Evolutionary conservation across 805 yeast genomes (phyloP).

Genomic region (Ogataea ramenticola): DNA sequence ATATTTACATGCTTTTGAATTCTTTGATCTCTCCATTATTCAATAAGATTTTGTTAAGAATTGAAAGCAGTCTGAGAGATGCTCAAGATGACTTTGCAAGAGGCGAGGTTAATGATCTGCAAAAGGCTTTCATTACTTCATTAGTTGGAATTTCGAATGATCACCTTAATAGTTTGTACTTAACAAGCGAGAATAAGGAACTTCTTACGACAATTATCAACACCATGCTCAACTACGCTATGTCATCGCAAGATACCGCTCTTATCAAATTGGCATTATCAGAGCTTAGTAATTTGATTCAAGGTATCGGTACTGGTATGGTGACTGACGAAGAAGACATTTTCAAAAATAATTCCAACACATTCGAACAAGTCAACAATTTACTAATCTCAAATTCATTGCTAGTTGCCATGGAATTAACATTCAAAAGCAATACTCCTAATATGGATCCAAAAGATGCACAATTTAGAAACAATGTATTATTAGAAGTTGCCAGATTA

Average conservation of each 20-base stretch:
- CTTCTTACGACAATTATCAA: conserved; percentile 55
- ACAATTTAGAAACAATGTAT: conserved; percentile 63
- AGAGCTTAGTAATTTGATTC: conserved; percentile 57
- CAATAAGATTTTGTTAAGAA: conserved; percentile 44
- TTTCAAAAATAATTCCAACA: conserved; percentile 31
- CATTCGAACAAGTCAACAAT: conserved; percentile 60
- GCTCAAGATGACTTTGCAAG: conserved; percentile 26
- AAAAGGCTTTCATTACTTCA: conserved; percentile 63
- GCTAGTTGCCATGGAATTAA: conserved; percentile 66
- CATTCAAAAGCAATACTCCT: conserved; percentile 52
- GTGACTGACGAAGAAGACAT: conserved; percentile 57
- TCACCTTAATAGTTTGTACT: conserved; percentile 68
- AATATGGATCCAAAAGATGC: conserved; percentile 70
- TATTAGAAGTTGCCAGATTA: conserved; percentile 60
- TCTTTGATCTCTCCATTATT: conserved; percentile 71
- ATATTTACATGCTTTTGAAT: conserved; percentile 66
- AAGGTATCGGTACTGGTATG: conserved; percentile 60
- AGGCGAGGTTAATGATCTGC: conserved; percentile 59
- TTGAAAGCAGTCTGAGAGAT: conserved; percentile 16
- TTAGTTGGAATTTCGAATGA: conserved; percentile 67
- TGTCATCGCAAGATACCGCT: conserved; percentile 31
- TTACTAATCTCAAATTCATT: conserved; percentile 63
- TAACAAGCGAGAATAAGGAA: conserved; percentile 58
- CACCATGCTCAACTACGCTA: conserved; percentile 58
- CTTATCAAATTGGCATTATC: conserved; percentile 64